A percentile compares a stretch with the other conserved stretches of the same genome.
These are phyloP conservation scores for Russula dissimulans DNA, from an alignment of 768 basidiomycete species.

Conservation along the genomic window DNA sequence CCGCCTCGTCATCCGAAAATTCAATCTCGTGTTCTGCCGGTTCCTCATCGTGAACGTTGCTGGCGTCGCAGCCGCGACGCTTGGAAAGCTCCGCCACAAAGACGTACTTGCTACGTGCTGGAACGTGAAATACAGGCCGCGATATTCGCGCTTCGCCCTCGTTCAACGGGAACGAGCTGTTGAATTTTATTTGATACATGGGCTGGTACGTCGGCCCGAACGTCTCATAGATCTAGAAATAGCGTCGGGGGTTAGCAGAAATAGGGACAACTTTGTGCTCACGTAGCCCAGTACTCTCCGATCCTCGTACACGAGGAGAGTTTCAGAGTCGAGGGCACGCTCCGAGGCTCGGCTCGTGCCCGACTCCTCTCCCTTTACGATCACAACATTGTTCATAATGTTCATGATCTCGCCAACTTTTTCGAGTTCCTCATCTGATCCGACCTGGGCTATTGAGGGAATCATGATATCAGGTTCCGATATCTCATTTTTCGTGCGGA, in stretches of 20 bases:
- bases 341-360: conserved; percentile 40
- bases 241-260: conserved; percentile 13
- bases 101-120: conserved; percentile 72
- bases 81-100: conserved; percentile 63
- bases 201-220: conserved; percentile 91
- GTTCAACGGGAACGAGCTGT: conserved; percentile 52
- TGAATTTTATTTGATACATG: conserved; percentile 82
- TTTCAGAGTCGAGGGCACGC: conserved; percentile 77
- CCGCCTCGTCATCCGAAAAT: conserved; percentile 92
- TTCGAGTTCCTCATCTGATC: conserved; percentile 55
- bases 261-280: conserved; percentile 27
- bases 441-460: conserved; percentile 58
- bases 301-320: conserved; percentile 84
- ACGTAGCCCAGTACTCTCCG: conserved; percentile 86
- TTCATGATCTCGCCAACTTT: conserved; percentile 72
- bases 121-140: conserved; percentile 74
- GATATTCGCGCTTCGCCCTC: conserved; percentile 42
- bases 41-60: conserved; percentile 92
- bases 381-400: conserved; percentile 62
- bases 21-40: conserved; percentile 83
- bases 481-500: conserved; percentile 65
- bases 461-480: conserved; percentile 46
- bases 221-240: conserved; percentile 76
- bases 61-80: conserved; percentile 85
- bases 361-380: conserved; percentile 54